phyloP scores from a whole-genome alignment of 495 filamentous ascomycete species.

The Hypoxylon subgilvum region DNA sequence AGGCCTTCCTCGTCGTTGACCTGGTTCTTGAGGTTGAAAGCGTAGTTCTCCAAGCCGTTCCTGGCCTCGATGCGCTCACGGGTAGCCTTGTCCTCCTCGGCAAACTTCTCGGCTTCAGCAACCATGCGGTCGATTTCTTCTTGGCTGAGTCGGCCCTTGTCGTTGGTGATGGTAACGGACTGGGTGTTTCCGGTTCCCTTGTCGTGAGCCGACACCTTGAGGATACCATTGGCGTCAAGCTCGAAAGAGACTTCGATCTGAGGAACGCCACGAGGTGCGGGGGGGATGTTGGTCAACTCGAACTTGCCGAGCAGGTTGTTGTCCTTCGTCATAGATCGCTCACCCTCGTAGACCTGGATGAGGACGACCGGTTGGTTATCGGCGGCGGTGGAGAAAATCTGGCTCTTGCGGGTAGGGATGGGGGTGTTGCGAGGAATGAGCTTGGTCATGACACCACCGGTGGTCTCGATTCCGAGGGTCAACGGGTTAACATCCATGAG shows the following conservation, averaged over 20 bases:
- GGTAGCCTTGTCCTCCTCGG: constrained; percentile 98
- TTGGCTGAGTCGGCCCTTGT: constrained; percentile 93
- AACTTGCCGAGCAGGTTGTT: constrained; percentile 98
- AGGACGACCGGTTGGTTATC: constrained; percentile 98
- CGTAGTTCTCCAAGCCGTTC: constrained; percentile 95
- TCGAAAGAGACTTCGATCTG: constrained; percentile 99
- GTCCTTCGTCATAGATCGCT: constrained; percentile 94
- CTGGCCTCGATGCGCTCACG: constrained; percentile 91
- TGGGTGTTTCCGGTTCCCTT: constrained; percentile 97
- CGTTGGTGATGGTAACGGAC: constrained; percentile 97
- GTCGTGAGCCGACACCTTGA: constrained; percentile 93
- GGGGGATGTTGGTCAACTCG: constrained; percentile 92
- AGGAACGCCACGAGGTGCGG: constrained; percentile 92
- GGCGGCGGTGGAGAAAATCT: constrained; percentile 97
- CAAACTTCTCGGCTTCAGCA: constrained; percentile 94
- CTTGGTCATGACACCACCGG: constrained; percentile 98
- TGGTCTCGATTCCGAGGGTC: constrained; percentile 97
- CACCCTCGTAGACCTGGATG: constrained; percentile 97
- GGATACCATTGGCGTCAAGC: constrained; percentile 95
- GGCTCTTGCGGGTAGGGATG: constrained; percentile 94
- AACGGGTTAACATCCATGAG: constrained; percentile 99
- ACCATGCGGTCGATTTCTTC: constrained; percentile 99
- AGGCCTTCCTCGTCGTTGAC: constrained; percentile 96
- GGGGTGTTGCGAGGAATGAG: constrained; percentile 94
- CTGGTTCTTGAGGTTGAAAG: constrained; percentile 98